Conservation (phyloP, 495 filamentous ascomycete genomes). For the Tuber magnatum region DNA sequence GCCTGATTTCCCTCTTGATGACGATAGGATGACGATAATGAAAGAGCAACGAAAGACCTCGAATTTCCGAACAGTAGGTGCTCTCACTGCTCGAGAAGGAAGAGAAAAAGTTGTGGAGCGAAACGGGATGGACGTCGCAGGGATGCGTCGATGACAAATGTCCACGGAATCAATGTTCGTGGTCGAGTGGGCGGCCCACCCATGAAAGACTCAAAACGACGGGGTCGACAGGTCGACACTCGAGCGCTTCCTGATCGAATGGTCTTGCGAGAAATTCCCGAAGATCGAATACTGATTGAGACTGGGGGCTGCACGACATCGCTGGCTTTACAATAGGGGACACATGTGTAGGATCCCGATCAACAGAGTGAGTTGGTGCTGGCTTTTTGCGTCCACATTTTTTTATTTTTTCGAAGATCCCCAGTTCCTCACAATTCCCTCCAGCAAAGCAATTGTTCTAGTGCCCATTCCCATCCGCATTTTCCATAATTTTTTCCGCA, state of each 20-base stretch:
- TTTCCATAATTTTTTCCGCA: not conserved
- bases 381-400: slow-evolving; percentile 12
- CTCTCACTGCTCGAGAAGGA: not conserved
- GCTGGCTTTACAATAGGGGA: slow-evolving; percentile 36
- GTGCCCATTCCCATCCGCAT: not conserved
- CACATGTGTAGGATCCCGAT: slow-evolving; percentile 30
- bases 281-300: slow-evolving; percentile 35
- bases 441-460: not conserved
- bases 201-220: not conserved
- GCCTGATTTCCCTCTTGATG: not conserved
- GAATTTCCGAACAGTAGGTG: not conserved
- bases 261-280: slow-evolving; percentile 17
- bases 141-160: not conserved
- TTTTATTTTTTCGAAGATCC: slow-evolving; percentile 15
- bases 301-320: slow-evolving; percentile 33
- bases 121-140: not conserved
- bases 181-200: not conserved
- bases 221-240: not conserved
- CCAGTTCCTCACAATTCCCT: not conserved
- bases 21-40: not conserved
- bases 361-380: slow-evolving; percentile 12
- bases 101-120: not conserved
- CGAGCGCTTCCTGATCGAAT: slow-evolving; percentile 24
- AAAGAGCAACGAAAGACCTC: not conserved
- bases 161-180: not conserved